A percentile compares a stretch with the other conserved stretches of the same genome.
Conservation (phyloP, 257 asterid species). For the Orobanche coerulescens region DNA sequence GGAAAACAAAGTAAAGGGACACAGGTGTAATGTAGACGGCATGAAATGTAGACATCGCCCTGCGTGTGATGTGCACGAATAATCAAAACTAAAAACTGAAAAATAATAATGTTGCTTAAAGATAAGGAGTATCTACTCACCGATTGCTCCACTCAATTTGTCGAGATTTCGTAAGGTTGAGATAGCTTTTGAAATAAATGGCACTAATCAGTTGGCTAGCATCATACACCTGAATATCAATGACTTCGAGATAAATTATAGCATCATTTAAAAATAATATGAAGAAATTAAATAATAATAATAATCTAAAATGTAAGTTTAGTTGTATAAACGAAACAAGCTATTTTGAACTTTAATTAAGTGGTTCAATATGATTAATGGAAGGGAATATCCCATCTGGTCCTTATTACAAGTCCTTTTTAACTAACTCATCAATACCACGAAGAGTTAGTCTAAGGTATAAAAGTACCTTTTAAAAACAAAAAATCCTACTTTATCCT, state of each 20-base stretch:
- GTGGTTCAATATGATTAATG: not conserved
- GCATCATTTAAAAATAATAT: not conserved
- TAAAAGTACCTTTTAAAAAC: too few relatives aligned
- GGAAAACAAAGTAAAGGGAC: conserved; percentile 51
- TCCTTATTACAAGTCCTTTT: too few relatives aligned
- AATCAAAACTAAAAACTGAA: conserved; percentile 11
- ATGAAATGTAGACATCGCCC: conserved; percentile 66
- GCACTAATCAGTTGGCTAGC: conserved; percentile 45
- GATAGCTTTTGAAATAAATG: conserved; percentile 51
- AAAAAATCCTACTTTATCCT: too few relatives aligned
- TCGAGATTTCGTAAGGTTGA: conserved; percentile 38
- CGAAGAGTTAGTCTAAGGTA: too few relatives aligned
- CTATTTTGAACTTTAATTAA: too few relatives aligned
- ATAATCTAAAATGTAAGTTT: too few relatives aligned
- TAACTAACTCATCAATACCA: too few relatives aligned
- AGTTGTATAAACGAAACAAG: too few relatives aligned
- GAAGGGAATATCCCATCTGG: too few relatives aligned
- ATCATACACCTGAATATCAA: conserved; percentile 56
- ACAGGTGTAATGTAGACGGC: conserved; percentile 47
- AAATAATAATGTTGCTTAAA: not conserved
- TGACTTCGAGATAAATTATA: not conserved
- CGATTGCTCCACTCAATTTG: conserved; percentile 86
- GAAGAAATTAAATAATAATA: too few relatives aligned
- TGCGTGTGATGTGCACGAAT: conserved; percentile 28
- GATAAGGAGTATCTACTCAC: conserved; percentile 30